Evolutionary conservation across 1,284 basidiomycete genomes (phyloP).

Genomic region (Chondrostereum purpureum): DNA sequence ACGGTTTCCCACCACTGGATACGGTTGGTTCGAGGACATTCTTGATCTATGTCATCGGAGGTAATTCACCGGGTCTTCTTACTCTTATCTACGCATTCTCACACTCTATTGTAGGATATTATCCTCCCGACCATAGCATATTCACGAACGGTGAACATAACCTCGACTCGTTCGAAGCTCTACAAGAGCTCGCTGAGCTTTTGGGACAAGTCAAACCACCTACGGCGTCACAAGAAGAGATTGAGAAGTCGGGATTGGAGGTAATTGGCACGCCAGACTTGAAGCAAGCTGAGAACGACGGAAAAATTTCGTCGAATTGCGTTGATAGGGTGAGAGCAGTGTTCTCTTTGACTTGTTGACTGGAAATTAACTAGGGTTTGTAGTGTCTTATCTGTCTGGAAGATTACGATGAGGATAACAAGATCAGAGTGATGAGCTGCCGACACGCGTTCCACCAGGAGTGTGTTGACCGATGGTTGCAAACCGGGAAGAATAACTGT

Average conservation of each 20-base stretch:
- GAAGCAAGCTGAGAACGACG: slow-evolving; percentile 45
- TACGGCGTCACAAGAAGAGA: slow-evolving; percentile 74
- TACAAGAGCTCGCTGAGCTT: slow-evolving; percentile 74
- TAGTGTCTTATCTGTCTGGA: slow-evolving; percentile 80
- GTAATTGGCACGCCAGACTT: slow-evolving; percentile 58
- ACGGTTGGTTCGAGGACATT: slow-evolving; percentile 60
- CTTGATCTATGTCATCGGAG: slow-evolving; percentile 77
- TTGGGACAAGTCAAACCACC: slow-evolving; percentile 75
- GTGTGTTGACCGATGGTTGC: slow-evolving; percentile 86
- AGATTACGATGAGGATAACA: slow-evolving; percentile 70
- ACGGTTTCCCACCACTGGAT: slow-evolving; percentile 21
- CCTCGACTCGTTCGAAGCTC: slow-evolving; percentile 71
- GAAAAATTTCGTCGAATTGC: slow-evolving; percentile 69
- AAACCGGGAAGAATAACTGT: slow-evolving; percentile 81
- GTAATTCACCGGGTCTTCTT: slow-evolving; percentile 27
- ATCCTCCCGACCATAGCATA: slow-evolving; percentile 80
- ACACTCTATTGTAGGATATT: slow-evolving; percentile 53
- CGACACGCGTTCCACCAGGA: slow-evolving; percentile 80
- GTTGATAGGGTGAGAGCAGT: slow-evolving; percentile 57
- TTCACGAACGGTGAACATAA: slow-evolving; percentile 67
- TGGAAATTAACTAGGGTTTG: slow-evolving; percentile 7
- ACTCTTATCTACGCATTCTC: slow-evolving; percentile 1
- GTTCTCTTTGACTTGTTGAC: not conserved
- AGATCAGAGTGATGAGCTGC: slow-evolving; percentile 74
- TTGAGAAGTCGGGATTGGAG: slow-evolving; percentile 72